A percentile compares a stretch with the other conserved stretches of the same genome.
Conservation (phyloP, 2,329 filamentous ascomycete species). For the Diaporthe sp. region DNA sequence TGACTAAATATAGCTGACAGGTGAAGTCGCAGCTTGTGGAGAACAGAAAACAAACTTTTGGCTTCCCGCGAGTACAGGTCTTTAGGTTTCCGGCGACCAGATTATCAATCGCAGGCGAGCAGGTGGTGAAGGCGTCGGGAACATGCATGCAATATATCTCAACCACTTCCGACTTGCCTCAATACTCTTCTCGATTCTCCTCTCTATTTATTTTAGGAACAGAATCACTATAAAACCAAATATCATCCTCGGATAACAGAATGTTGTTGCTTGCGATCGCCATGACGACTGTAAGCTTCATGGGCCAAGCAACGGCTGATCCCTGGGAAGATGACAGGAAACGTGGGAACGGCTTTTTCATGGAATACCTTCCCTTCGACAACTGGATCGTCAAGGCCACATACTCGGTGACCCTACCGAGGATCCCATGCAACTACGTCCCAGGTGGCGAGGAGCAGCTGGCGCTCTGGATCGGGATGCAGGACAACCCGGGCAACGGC, state of each 20-base stretch:
- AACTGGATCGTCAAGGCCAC: neutral
- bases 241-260: rapidly evolving
- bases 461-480: neutral
- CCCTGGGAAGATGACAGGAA: constrained; percentile 1
- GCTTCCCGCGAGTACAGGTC: neutral
- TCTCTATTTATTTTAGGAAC: neutral
- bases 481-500: neutral
- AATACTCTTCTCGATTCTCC: neutral
- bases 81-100: neutral
- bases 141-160: neutral
- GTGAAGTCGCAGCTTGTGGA: neutral
- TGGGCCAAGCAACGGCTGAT: neutral
- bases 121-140: neutral
- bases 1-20: neutral
- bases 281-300: neutral
- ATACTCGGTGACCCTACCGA: neutral
- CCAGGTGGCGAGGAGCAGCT: neutral
- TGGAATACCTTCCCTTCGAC: neutral
- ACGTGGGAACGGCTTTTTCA: neutral
- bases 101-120: too few species aligned
- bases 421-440: neutral
- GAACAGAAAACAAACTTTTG: too few species aligned
- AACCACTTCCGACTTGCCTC: neutral
- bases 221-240: rapidly evolving
- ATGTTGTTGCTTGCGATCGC: neutral